These are phyloP conservation scores for Setaria italica DNA, from an alignment of 202 grass and related monocot genomes.

Conservation along the genomic window DNA sequence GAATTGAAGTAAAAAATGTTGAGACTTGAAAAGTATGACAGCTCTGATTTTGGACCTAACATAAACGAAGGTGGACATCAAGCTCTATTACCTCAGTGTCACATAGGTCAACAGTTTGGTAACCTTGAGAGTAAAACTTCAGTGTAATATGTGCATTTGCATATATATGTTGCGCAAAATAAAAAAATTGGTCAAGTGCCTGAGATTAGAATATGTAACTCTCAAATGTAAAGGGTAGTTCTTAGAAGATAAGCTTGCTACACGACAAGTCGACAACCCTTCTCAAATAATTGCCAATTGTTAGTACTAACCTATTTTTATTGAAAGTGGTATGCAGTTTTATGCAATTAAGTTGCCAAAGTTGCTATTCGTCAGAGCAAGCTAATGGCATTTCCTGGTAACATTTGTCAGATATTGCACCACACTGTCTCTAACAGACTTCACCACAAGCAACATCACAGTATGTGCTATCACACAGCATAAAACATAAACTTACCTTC, in stretches of 20 bases:
- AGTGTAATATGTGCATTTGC: neutral
- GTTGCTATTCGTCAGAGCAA: slow-evolving; percentile 15
- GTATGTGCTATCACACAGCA: neutral
- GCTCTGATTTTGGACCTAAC: slow-evolving; percentile 22
- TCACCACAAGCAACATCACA: slow-evolving; percentile 8
- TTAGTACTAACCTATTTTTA: neutral
- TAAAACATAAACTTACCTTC: slow-evolving; percentile 64
- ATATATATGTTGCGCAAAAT: neutral
- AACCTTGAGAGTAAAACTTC: neutral
- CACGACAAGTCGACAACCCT: neutral
- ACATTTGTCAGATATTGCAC: neutral
- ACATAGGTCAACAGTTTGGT: neutral
- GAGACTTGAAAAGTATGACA: slow-evolving; percentile 35
- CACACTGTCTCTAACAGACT: neutral
- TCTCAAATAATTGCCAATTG: neutral
- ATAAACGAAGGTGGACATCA: neutral
- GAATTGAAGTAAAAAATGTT: slow-evolving; percentile 15
- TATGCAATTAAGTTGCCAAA: neutral
- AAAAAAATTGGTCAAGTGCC: neutral
- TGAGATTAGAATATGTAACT: neutral
- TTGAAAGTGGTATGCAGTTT: slow-evolving; percentile 1
- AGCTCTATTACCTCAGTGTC: neutral
- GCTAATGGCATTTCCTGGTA: neutral
- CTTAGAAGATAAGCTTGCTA: neutral
- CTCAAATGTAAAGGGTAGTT: neutral